Evolutionary conservation across 352 stramenopile species (phyloP), one percentile per base, ranked within the genome.

Genomic region (Globisporangium orthogonon): DNA sequence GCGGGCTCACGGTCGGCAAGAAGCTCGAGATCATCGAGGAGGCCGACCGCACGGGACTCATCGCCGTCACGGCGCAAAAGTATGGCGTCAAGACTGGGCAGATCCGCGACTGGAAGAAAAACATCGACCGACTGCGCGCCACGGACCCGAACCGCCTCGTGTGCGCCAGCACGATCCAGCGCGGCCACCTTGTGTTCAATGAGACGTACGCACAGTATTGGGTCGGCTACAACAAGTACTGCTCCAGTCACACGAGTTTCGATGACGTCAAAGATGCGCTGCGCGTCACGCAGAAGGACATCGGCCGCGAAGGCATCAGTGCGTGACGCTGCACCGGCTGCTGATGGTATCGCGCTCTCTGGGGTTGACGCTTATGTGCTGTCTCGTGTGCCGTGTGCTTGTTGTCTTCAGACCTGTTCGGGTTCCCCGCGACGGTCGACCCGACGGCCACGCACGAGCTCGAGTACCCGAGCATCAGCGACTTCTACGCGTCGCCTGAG

Each of bases 11-110:
- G 37, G 83, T 93, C 46, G 83, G 83, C 74, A 93, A 93, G 70
- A 93, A 93, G 70, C 83, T 93, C 54, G 81, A 93, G 73, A 93
- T 93, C 66, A 89, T 93, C 66, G 83, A 91, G 50, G 83, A 93
- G 62, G 81, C 77, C 51, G 83, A 93, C 29, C 81, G 81, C 58
- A 93, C 83, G 61, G 83, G 83, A 4, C 74, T 88, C 50, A 80
- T 93, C 39, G 65, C 78, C 35, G 79, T 69, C 18, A 93, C 83
- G 40, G 83, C 83, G 65, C 80, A 93, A 54, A 93, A 93, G 55
- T 91, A 93, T 60, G 79, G 79, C 69, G 78, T 93, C 43, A 93
- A 93, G 66, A 88, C 81, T 23, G 83, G 83, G 58, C 83, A 93
- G 66, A 90, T 93, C 61, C 83, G 83, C 56, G 83, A 93, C 70